Evolutionary conservation across 768 basidiomycete genomes (phyloP), one percentile per base, ranked within the genome.

Genomic region (Podaxis rugospora): DNA sequence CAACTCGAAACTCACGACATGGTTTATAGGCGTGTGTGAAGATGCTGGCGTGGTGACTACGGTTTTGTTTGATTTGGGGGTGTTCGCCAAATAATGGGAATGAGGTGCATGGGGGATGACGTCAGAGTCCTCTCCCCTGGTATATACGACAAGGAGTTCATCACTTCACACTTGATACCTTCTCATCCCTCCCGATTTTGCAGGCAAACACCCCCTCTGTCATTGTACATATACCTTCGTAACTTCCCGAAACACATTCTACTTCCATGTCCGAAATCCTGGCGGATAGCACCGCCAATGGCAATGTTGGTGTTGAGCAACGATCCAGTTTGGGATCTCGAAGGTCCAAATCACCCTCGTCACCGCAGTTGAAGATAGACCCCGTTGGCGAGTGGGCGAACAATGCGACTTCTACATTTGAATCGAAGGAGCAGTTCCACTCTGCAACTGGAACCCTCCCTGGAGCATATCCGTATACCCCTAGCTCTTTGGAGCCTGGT

Each of bases 301-400:
- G 42, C 42, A 21, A 16, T 9, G 9, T 18, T 44, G 42, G 42
- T 18, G n/a, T 18, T 44, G 42, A 44, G 16, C 42, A 16, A 9
- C 42, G 42, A 44, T 32, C 42, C 14, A 5, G 10, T 23, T 18
- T 49, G 47, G 25, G 25, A 23, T 27, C 47, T 23, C 21, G 2
- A 9, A 49, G 25, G 21, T 27, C 47, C 9, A 49, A 49, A 25
- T 13, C 47, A n/a, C 37, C 58, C 44, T 25, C 27, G 16, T 59
- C 58, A 27, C 58, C 58, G 5, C 50, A 59, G 50, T 51, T 59
- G 14, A 59, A 40, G 36, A 42, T 60, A 21, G 59, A 60, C 11
- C 59, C 59, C 9, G 39, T 39, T 4, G 36, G 51, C 59, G 27
- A 60, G 32, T 47, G 51, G 51, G n/a, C 59, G 9, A 36, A 54